These are phyloP conservation scores for Amanita rubescens DNA, from an alignment of 768 basidiomycete species.

Conservation along the genomic window DNA sequence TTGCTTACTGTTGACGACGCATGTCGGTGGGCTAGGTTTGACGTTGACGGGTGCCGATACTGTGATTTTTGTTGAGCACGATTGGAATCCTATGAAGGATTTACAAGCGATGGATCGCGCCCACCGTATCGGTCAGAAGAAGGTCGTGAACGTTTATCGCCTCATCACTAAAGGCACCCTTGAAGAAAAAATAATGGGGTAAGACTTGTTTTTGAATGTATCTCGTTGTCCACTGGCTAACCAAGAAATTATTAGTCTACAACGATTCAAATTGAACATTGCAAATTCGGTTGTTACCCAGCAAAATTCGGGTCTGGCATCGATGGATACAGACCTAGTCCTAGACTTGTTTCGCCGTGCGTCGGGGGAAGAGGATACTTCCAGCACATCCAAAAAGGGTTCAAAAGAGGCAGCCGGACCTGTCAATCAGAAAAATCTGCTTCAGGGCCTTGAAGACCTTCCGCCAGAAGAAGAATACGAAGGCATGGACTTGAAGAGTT, in stretches of 20 bases:
- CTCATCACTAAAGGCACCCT: constrained; percentile 94
- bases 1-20: constrained; percentile 90
- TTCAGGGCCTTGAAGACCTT: constrained; percentile 87
- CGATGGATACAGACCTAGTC: constrained; percentile 97
- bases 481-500: constrained; percentile 75
- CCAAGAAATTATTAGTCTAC: constrained; percentile 50
- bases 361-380: constrained; percentile 65
- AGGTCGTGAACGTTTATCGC: constrained; percentile 98
- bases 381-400: constrained; percentile 47
- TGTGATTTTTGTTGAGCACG: constrained; percentile 98
- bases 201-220: constrained; percentile 20
- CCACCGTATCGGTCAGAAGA: constrained; percentile 96
- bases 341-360: constrained; percentile 88
- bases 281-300: constrained; percentile 96
- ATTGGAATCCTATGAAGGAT: constrained; percentile 99
- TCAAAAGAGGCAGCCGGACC: constrained; percentile 49
- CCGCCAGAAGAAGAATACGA: constrained; percentile 92
- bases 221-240: constrained; percentile 6
- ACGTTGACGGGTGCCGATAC: constrained; percentile 98
- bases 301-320: constrained; percentile 87
- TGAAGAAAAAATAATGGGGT: constrained; percentile 99
- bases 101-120: constrained; percentile 99
- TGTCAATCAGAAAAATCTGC: constrained; percentile 70
- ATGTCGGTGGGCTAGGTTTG: constrained; percentile 92
- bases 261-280: constrained; percentile 98